Conservation (phyloP, 1,284 basidiomycete species). For the Nidula niveotomentosa region DNA sequence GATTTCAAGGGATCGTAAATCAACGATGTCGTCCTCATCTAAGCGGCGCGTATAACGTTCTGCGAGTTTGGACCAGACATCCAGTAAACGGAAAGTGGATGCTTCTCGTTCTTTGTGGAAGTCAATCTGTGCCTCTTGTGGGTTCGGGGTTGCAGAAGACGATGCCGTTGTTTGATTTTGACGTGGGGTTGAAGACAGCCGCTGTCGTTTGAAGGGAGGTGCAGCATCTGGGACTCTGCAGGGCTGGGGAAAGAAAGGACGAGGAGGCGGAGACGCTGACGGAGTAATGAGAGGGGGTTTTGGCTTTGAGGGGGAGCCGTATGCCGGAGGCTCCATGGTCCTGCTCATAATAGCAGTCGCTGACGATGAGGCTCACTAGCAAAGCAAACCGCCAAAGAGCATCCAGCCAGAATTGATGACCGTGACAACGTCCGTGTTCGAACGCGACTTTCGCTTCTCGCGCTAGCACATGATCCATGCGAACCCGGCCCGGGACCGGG, state of each 20-base stretch:
- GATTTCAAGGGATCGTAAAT: conserved; percentile 56
- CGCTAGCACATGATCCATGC: too few species aligned
- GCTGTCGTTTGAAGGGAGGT: conserved; percentile 30
- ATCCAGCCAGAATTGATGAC: too few species aligned
- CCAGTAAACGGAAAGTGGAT: conserved; percentile 54
- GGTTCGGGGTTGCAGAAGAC: conserved; percentile 18
- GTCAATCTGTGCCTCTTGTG: conserved; percentile 29
- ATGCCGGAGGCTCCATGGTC: not conserved
- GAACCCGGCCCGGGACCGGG: too few species aligned
- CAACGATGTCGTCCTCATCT: conserved; percentile 77
- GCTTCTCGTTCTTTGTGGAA: conserved; percentile 54
- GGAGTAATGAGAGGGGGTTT: conserved; percentile 28
- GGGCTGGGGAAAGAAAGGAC: conserved; percentile 14
- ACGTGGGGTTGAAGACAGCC: conserved; percentile 26
- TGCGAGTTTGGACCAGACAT: conserved; percentile 64
- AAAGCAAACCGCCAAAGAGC: too few species aligned
- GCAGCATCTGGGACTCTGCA: conserved; percentile 20
- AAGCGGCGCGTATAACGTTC: conserved; percentile 62
- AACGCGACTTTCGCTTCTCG: too few species aligned
- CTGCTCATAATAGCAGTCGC: too few species aligned
- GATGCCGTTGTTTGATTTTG: conserved; percentile 18
- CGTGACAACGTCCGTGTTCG: too few species aligned
- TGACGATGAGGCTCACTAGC: too few species aligned
- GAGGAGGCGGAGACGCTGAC: conserved; percentile 31
- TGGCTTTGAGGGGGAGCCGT: conserved; percentile 1